Percentiles rank a stretch among this genome's conserved stretches.
These are phyloP conservation scores for Zygnema circumcarinatum DNA, from an alignment of 139 green algal species.

Conservation along the genomic window DNA sequence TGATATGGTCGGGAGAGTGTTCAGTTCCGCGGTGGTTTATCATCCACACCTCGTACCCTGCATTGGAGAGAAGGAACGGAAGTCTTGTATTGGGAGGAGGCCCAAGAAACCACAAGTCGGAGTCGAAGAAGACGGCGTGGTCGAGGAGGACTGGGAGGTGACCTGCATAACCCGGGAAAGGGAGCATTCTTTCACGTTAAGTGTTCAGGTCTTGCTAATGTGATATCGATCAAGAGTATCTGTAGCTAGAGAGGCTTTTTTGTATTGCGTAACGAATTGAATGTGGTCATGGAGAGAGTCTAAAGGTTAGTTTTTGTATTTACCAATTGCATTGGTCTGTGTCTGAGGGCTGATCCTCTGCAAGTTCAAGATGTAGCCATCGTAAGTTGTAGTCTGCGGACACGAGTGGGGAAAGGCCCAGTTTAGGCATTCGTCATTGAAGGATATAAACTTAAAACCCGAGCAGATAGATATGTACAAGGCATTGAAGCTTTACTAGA, in stretches of 20 bases:
- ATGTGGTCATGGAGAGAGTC: too few species aligned
- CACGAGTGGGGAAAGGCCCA: not conserved
- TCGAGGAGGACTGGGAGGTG: not conserved
- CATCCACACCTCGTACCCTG: conserved; percentile 12
- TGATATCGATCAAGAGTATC: too few species aligned
- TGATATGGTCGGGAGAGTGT: not conserved
- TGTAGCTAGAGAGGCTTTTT: too few species aligned
- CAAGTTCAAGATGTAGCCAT: conserved; percentile 22
- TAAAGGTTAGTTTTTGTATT: too few species aligned
- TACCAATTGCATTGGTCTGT: too few species aligned
- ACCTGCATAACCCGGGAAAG: too few species aligned
- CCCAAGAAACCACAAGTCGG: not conserved
- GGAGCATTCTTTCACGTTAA: too few species aligned
- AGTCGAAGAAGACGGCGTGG: not conserved
- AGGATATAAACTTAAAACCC: too few species aligned
- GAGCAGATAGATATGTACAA: too few species aligned
- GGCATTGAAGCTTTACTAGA: too few species aligned
- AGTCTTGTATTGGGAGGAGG: not conserved
- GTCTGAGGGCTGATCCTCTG: not conserved
- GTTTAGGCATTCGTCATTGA: not conserved
- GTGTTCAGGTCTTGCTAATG: too few species aligned
- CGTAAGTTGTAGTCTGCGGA: not conserved
- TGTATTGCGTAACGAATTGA: too few species aligned
- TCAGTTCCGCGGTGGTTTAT: conserved; percentile 6
- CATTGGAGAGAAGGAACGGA: not conserved